These are phyloP conservation scores for Ananas comosus DNA, from an alignment of 176 grass and related monocot species.

Conservation along the genomic window DNA sequence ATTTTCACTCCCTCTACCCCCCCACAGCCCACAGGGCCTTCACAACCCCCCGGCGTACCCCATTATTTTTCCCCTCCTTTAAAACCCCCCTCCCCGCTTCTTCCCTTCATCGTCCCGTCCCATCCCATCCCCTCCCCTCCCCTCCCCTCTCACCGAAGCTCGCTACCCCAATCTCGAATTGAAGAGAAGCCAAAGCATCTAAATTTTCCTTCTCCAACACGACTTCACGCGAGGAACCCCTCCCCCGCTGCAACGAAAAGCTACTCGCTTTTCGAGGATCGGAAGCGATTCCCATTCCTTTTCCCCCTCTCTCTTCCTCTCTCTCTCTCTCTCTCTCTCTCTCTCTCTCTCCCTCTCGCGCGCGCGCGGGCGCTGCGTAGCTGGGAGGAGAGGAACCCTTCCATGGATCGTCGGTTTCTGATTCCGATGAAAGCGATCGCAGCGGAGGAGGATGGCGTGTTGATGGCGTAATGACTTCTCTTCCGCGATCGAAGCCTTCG, in stretches of 20 bases:
- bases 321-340: too few relatives aligned
- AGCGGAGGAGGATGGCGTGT: neutral
- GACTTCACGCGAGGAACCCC: too few relatives aligned
- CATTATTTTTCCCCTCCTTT: slow-evolving; percentile 5
- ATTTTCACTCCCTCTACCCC: neutral
- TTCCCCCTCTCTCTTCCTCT: too few relatives aligned
- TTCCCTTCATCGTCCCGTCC: too few relatives aligned
- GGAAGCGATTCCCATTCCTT: too few relatives aligned
- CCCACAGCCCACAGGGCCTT: neutral
- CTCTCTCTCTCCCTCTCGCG: too few relatives aligned
- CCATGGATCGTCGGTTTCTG: neutral
- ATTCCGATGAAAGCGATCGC: neutral
- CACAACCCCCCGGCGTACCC: too few relatives aligned
- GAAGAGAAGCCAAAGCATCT: neutral
- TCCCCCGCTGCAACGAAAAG: too few relatives aligned
- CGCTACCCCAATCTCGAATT: neutral
- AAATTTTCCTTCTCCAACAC: too few relatives aligned
- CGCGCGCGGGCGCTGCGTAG: too few relatives aligned
- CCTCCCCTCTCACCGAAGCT: neutral
- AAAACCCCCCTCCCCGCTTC: slow-evolving; percentile 19
- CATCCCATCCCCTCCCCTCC: neutral
- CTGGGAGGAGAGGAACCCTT: neutral
- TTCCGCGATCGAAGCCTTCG: neutral
- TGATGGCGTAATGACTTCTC: neutral
- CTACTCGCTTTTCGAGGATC: too few relatives aligned